phyloP scores from a whole-genome alignment of 2,329 filamentous ascomycete species.

The Penicillium sclerotiorum region DNA sequence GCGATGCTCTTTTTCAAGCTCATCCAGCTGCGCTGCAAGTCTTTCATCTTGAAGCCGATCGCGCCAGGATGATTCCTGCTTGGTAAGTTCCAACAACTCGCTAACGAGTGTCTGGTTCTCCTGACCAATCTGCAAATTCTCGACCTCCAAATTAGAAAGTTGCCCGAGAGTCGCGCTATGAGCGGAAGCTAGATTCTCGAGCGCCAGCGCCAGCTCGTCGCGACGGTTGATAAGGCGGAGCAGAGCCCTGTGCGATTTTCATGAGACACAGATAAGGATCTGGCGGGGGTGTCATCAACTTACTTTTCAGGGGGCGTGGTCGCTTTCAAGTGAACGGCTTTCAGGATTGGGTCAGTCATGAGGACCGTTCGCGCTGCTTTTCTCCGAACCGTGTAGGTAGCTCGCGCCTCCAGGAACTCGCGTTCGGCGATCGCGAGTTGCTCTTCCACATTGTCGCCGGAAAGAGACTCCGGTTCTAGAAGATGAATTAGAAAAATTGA shows the following conservation, averaged over 20 bases:
- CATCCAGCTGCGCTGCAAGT: conserved; percentile 58
- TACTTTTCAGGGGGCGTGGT: conserved; percentile 71
- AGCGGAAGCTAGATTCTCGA: conserved; percentile 62
- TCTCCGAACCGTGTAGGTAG: conserved; percentile 69
- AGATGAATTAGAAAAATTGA: conserved; percentile 11
- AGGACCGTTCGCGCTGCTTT: conserved; percentile 70
- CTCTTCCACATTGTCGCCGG: conserved; percentile 56
- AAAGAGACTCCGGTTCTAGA: conserved; percentile 39
- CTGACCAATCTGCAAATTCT: conserved; percentile 58
- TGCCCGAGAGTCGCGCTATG: conserved; percentile 56
- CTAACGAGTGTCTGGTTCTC: conserved; percentile 66
- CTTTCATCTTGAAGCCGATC: conserved; percentile 58
- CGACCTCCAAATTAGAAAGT: conserved; percentile 60
- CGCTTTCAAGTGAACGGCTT: conserved; percentile 71
- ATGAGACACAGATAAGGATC: conserved; percentile 13
- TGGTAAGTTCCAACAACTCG: conserved; percentile 65
- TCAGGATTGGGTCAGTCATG: conserved; percentile 73
- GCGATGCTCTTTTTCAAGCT: conserved; percentile 62
- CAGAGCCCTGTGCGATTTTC: conserved; percentile 59
- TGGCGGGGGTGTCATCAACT: conserved; percentile 11
- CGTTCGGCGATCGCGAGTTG: conserved; percentile 60
- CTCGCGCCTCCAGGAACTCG: conserved; percentile 70
- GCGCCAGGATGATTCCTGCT: conserved; percentile 55
- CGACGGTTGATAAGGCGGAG: conserved; percentile 67
- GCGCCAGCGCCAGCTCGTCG: conserved; percentile 65